Percentiles rank a stretch among this genome's conserved stretches.
phyloP scores from a whole-genome alignment of 2,329 filamentous ascomycete genomes.

The Incumbomyces lentus region DNA sequence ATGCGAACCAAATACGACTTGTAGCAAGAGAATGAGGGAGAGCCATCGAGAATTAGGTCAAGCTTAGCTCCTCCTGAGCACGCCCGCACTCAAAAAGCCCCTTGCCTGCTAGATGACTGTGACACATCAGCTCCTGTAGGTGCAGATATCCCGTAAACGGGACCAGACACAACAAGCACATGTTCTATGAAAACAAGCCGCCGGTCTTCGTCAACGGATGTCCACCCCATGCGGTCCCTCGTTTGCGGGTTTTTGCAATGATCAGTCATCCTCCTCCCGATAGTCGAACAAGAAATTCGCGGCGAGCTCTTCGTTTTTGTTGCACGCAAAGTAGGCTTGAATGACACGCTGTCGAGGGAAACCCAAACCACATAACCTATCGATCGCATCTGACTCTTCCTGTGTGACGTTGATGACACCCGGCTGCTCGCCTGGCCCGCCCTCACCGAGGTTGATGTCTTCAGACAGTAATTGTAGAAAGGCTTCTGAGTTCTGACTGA shows the following conservation, averaged over 20 bases:
- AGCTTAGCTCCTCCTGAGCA: too few species aligned
- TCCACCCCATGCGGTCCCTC: too few species aligned
- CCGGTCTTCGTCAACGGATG: background rate
- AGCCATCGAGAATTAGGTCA: too few species aligned
- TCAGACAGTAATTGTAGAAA: constrained; percentile 86
- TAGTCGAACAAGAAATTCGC: constrained; percentile 98
- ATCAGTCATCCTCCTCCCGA: constrained; percentile 61
- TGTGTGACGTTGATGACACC: constrained; percentile 88
- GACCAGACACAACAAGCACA: too few species aligned
- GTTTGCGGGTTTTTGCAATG: too few species aligned
- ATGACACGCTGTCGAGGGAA: constrained; percentile 90
- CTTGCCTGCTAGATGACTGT: too few species aligned
- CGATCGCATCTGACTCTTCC: constrained; percentile 93
- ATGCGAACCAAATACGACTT: too few species aligned
- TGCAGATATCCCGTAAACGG: too few species aligned
- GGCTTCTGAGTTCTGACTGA: constrained; percentile 82
- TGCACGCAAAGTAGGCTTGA: constrained; percentile 97
- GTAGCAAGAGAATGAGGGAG: too few species aligned
- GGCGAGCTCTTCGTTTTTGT: constrained; percentile 97
- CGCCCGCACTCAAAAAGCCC: too few species aligned
- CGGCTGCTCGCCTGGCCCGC: constrained; percentile 51
- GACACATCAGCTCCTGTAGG: too few species aligned
- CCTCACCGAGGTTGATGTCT: constrained; percentile 9
- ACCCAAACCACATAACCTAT: constrained; percentile 86
- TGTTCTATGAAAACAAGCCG: too few species aligned